Evolutionary conservation across 2,329 filamentous ascomycete genomes (phyloP).

Genomic region (Colletotrichum falcatum): DNA sequence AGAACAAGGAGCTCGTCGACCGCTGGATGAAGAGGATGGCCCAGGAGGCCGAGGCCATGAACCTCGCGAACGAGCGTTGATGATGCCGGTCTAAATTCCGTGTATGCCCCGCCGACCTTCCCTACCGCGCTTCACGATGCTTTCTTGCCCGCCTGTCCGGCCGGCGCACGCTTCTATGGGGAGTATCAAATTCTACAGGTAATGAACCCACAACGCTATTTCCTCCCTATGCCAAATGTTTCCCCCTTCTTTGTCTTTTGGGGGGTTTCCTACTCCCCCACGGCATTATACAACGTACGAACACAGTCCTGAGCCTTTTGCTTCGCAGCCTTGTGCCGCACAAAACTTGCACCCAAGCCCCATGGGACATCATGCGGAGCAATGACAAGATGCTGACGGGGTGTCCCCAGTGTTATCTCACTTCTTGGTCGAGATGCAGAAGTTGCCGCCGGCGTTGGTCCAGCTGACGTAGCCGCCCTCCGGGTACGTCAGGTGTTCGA

Average conservation of each 20-base stretch:
- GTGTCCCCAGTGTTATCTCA: slow-evolving; percentile 43
- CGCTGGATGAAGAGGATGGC: slow-evolving; percentile 92
- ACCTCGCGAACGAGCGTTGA: slow-evolving; percentile 68
- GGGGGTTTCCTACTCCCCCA: slow-evolving; percentile 1
- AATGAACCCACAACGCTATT: slow-evolving; percentile 36
- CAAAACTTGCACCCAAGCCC: slow-evolving; percentile 26
- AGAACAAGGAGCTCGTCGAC: slow-evolving; percentile 90
- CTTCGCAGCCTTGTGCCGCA: background rate
- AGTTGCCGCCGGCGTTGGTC: slow-evolving; percentile 85
- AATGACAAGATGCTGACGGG: slow-evolving; percentile 46
- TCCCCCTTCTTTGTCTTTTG: background rate
- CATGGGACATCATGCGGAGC: slow-evolving; percentile 38
- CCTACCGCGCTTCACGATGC: background rate
- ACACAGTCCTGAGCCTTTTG: background rate
- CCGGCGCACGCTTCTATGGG: slow-evolving; percentile 31
- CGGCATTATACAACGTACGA: slow-evolving; percentile 20
- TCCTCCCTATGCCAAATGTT: slow-evolving; percentile 32
- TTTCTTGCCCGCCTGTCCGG: slow-evolving; percentile 7
- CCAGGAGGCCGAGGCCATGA: slow-evolving; percentile 89
- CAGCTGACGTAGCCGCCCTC: slow-evolving; percentile 85
- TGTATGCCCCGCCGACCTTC: background rate
- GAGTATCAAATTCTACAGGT: slow-evolving; percentile 41
- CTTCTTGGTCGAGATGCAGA: slow-evolving; percentile 89
- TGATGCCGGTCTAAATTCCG: slow-evolving; percentile 23
- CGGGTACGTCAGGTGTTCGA: slow-evolving; percentile 71